Percentiles rank a stretch among this genome's conserved stretches.
Evolutionary conservation across 2,329 filamentous ascomycete genomes (phyloP).

Genomic region (Botrytis fabae): DNA sequence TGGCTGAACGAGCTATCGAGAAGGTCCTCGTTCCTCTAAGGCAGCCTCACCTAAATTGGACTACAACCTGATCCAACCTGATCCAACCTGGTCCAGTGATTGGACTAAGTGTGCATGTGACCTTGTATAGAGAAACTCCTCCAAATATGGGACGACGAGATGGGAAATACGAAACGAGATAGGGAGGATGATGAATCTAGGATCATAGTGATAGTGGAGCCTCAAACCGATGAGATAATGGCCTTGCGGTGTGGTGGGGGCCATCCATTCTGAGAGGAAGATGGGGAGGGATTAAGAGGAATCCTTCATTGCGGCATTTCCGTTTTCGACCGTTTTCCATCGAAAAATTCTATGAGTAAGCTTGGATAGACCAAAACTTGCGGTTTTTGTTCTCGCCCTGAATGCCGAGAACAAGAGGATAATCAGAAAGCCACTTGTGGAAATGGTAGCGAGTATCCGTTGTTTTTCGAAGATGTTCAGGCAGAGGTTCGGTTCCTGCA

Average conservation of each 20-base stretch:
- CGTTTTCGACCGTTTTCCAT: neutral
- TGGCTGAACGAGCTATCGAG: constrained; percentile 19
- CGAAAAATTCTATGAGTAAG: neutral
- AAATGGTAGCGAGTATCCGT: neutral
- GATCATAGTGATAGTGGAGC: constrained; percentile 18
- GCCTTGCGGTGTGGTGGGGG: constrained; percentile 6
- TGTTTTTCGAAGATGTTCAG: constrained; percentile 1
- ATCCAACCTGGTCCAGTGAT: constrained; percentile 17
- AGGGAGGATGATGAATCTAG: constrained; percentile 18
- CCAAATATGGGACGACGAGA: constrained; percentile 1
- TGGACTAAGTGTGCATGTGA: constrained; percentile 29
- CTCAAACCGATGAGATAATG: constrained; percentile 12
- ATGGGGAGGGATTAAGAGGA: neutral
- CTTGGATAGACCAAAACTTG: neutral
- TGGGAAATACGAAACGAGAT: constrained; percentile 4
- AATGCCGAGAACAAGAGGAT: neutral
- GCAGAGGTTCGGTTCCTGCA: constrained; percentile 11
- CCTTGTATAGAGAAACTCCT: constrained; percentile 22
- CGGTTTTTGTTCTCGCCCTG: neutral
- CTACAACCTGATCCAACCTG: constrained; percentile 14
- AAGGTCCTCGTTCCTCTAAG: constrained; percentile 24
- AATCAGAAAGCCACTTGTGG: neutral
- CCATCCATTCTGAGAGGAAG: constrained; percentile 13
- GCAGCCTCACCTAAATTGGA: constrained; percentile 30
- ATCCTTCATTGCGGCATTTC: constrained; percentile 18